phyloP scores from a whole-genome alignment of 176 grass and related monocot species.

The Musa acuminata region DNA sequence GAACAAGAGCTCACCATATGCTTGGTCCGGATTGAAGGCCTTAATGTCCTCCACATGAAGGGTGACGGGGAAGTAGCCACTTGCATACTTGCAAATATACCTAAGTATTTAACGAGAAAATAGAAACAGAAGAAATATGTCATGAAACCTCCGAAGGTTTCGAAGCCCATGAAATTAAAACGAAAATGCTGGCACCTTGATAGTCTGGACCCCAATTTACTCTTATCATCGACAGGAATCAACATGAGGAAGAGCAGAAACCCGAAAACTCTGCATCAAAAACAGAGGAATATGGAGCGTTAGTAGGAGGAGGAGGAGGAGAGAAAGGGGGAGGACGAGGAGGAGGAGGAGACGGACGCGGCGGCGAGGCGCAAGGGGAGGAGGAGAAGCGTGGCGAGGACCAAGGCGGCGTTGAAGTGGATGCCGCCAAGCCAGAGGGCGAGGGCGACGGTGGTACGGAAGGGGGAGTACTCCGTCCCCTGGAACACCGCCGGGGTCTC shows the following conservation, averaged over 20 bases:
- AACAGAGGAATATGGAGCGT: neutral
- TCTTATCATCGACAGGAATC: conserved; percentile 45
- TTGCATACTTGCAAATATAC: conserved; percentile 66
- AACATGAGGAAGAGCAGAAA: conserved; percentile 84
- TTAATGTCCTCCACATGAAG: conserved; percentile 72
- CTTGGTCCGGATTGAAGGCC: conserved; percentile 50
- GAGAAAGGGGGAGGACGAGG: neutral
- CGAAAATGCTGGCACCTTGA: conserved; percentile 30
- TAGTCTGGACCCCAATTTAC: conserved; percentile 46
- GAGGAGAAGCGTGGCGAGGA: conserved; percentile 61
- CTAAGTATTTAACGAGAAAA: conserved; percentile 21
- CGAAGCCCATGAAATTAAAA: neutral
- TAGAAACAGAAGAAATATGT: neutral
- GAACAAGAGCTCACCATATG: conserved; percentile 56
- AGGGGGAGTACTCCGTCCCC: conserved; percentile 45
- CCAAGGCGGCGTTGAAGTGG: conserved; percentile 70
- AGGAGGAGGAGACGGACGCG: conserved; percentile 23
- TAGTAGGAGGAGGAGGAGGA: neutral
- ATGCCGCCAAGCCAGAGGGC: conserved; percentile 82
- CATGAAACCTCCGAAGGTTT: neutral
- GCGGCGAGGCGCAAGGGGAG: conserved; percentile 60
- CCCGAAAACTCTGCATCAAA: conserved; percentile 41
- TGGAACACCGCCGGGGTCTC: conserved; percentile 35
- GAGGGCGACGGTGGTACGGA: conserved; percentile 52
- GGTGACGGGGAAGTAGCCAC: conserved; percentile 74